A percentile compares a stretch with the other conserved stretches of the same genome.
Evolutionary conservation across 164 flowering plant species (phyloP).

Genomic region (Malania oleifera): DNA sequence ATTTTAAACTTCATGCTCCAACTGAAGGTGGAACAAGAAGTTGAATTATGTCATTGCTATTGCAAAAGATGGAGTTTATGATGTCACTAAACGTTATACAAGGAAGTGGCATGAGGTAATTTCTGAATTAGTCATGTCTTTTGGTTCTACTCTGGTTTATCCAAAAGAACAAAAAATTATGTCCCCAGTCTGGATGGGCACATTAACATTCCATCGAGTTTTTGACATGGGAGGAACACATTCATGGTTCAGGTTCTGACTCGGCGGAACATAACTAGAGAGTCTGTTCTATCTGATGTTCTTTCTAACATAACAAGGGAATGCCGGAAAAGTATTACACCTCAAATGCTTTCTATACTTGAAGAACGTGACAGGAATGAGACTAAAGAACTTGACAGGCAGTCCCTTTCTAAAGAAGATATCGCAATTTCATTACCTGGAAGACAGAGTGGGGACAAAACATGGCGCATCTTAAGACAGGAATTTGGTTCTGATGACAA

Average conservation of each 20-base stretch:
- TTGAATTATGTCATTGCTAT: slow-evolving; percentile 72
- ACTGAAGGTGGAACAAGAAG: slow-evolving; percentile 73
- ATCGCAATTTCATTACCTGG: slow-evolving; percentile 68
- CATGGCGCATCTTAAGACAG: slow-evolving; percentile 81
- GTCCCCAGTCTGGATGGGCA: no score
- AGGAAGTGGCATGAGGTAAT: slow-evolving; percentile 95
- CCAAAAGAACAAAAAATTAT: no score
- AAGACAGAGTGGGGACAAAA: slow-evolving; percentile 86
- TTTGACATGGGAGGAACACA: neutral
- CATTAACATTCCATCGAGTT: no score
- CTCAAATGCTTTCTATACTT: slow-evolving; percentile 42
- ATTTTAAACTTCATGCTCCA: slow-evolving; percentile 10
- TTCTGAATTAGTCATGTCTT: neutral
- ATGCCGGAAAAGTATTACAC: slow-evolving; percentile 39
- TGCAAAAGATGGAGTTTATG: slow-evolving; percentile 83
- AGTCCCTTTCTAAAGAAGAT: slow-evolving; percentile 41
- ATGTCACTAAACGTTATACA: slow-evolving; percentile 96
- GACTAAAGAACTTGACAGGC: slow-evolving; percentile 50
- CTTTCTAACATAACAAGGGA: slow-evolving; percentile 59
- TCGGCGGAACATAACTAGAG: slow-evolving; percentile 60
- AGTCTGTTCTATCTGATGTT: slow-evolving; percentile 38
- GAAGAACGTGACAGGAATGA: slow-evolving; percentile 61
- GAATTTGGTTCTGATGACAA: slow-evolving; percentile 52
- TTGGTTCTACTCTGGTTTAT: neutral
- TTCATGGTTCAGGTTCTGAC: slow-evolving; percentile 56